Conservation (phyloP, 768 basidiomycete genomes). For the Suillus tomentosus region DNA sequence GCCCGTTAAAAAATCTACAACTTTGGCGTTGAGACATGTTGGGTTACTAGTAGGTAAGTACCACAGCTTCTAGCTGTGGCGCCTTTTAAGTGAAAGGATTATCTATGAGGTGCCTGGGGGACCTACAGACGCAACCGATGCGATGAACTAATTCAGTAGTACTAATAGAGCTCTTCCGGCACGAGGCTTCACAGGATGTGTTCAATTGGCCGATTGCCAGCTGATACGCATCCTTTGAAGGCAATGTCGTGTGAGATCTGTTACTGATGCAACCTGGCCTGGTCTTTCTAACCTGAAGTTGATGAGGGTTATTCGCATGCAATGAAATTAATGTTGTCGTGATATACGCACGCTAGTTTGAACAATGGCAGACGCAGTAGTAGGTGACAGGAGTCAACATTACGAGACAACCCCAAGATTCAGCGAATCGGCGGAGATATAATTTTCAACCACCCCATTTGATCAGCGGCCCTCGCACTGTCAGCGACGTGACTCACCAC, state of each 20-base stretch:
- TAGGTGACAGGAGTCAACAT: not conserved
- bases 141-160: not conserved
- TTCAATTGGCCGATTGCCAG: not conserved
- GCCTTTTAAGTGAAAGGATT: conserved; percentile 6
- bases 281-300: not conserved
- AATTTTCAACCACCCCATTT: conserved; percentile 44
- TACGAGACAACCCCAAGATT: conserved; percentile 19
- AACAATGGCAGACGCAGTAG: not conserved
- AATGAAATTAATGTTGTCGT: not conserved
- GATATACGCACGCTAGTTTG: not conserved
- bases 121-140: not conserved
- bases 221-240: conserved; percentile 8
- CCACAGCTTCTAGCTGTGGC: not conserved
- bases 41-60: not conserved
- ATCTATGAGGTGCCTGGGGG: conserved; percentile 7
- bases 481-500: not conserved
- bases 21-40: conserved; percentile 17
- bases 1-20: conserved; percentile 44
- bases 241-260: not conserved
- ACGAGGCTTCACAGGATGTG: conserved; percentile 11
- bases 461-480: conserved; percentile 39
- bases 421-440: conserved; percentile 29
- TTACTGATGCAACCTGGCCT: not conserved
- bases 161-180: not conserved
- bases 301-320: not conserved